Evolutionary conservation across 352 stramenopile species (phyloP), one percentile per base, ranked within the genome.

Genomic region (Phytophthora pseudosyringae): DNA sequence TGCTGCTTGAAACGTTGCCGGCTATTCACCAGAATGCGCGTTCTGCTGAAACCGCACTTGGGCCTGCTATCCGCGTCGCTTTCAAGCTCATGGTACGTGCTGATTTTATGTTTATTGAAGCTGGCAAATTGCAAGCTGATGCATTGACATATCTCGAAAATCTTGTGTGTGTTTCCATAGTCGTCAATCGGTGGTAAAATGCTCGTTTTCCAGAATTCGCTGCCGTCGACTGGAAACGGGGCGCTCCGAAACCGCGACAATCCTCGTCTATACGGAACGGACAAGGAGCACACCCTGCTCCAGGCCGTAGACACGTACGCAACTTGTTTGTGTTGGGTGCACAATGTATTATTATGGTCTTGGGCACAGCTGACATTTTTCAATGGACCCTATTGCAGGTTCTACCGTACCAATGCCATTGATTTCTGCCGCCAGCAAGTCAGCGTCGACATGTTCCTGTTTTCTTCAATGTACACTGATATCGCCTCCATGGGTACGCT

Each of bases 351-450:
- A 3, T 51, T 45, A 25, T 38, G 12, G 28, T 46, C n/a, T 26
- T 21, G 53, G 13, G 44, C 40, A 44, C 15, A 38, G 18, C 35
- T 50, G 28, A 58, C 33, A 12, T 49, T 29, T 65, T 43, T 48
- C 39, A 28, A 10, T 38, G 35, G 47, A 11, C 18, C 38, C 33
- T 39, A n/a, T 40, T 66, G 10, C 45, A 98, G 72, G 31, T 97
- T 97, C 59, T 98, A 97, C 69, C 79, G 83, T 11, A 92, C 93
- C 35, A 95, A 94, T 41, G 91, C 97, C 5, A 93, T 99, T 69
- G 97, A 99, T 76, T 99, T 99, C 62, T 98, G 88, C 71, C 86
- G 97, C 39, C 88, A 99, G 63, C 98, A 99, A 91, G 98, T 99
- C 61, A 98, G 90, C 62, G 97, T 99, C n/a, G 98, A 99, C 67